Percentiles rank a stretch among this genome's conserved stretches.
Conservation (phyloP, 768 basidiomycete genomes). For the Russula earlei region DNA sequence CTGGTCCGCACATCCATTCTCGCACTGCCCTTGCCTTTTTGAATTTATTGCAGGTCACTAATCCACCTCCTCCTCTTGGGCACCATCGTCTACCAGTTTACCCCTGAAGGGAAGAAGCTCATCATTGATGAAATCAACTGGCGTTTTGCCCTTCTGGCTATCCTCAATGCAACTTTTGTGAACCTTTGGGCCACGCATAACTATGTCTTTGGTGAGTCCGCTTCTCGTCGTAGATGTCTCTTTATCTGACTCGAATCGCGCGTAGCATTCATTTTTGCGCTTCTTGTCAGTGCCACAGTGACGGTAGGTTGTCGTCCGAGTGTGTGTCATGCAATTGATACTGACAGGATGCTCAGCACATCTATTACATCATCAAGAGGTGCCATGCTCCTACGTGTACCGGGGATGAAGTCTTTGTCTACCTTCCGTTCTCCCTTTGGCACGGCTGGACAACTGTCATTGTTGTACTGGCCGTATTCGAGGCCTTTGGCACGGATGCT, state of each 20-base stretch:
- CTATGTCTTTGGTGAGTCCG: constrained; percentile 47
- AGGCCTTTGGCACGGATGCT: constrained; percentile 82
- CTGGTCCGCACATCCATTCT: constrained; percentile 41
- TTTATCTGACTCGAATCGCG: constrained; percentile 15
- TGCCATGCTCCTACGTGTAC: constrained; percentile 53
- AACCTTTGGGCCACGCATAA: constrained; percentile 74
- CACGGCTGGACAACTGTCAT: constrained; percentile 89
- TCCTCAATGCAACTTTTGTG: constrained; percentile 86
- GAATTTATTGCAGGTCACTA: constrained; percentile 47
- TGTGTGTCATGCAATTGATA: constrained; percentile 25
- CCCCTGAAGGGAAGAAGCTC: constrained; percentile 59
- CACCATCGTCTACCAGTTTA: constrained; percentile 86
- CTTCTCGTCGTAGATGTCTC: background rate
- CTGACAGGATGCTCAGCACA: constrained; percentile 44
- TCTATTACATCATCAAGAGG: constrained; percentile 93
- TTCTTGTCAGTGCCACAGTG: constrained; percentile 75
- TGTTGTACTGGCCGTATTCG: constrained; percentile 72
- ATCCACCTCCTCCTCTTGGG: constrained; percentile 90
- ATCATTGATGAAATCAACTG: constrained; percentile 85
- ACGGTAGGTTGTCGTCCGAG: constrained; percentile 27
- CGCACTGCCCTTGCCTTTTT: background rate
- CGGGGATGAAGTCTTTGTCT: constrained; percentile 81
- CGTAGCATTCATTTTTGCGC: constrained; percentile 74
- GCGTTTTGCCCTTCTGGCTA: constrained; percentile 81
- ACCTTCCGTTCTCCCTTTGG: constrained; percentile 93